phyloP scores from a whole-genome alignment of 768 basidiomycete genomes.

The Boletus rubroflammeus region DNA sequence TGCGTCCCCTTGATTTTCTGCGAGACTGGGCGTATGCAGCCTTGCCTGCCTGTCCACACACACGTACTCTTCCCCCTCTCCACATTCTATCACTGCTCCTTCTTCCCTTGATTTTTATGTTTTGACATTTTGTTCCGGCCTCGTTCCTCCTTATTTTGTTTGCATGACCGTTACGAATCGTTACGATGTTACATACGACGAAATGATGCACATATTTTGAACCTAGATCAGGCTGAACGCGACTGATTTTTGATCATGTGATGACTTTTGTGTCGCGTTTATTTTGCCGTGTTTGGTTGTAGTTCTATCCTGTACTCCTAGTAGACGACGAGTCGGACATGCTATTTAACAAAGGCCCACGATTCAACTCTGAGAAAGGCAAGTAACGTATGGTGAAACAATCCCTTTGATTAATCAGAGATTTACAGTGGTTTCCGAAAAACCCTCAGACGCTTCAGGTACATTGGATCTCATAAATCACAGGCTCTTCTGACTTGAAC shows the following conservation, averaged over 20 bases:
- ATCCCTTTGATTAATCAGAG: not conserved
- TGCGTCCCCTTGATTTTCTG: conserved; percentile 2
- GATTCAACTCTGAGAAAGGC: conserved; percentile 15
- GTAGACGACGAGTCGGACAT: too few relatives aligned
- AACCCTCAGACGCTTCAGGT: conserved; percentile 42
- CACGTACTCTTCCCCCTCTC: not conserved
- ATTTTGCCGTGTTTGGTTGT: conserved; percentile 16
- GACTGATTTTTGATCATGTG: conserved; percentile 26
- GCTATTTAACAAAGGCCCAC: conserved; percentile 50
- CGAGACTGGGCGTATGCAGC: not conserved
- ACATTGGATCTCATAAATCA: not conserved
- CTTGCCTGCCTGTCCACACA: conserved; percentile 3
- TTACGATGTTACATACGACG: conserved; percentile 29
- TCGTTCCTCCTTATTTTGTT: conserved; percentile 9
- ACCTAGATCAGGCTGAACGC: not conserved
- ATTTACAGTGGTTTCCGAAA: conserved; percentile 29
- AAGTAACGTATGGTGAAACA: not conserved
- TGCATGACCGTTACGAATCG: conserved; percentile 25
- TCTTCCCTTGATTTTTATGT: conserved; percentile 4
- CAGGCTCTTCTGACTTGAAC: not conserved
- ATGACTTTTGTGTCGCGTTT: conserved; percentile 18
- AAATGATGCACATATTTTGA: conserved; percentile 21
- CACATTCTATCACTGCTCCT: conserved; percentile 8
- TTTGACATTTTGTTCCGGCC: conserved; percentile 6
- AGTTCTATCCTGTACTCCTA: conserved; percentile 2